Conservation (phyloP, 2,329 filamentous ascomycete species). For the Ceratocystis ficicola region DNA sequence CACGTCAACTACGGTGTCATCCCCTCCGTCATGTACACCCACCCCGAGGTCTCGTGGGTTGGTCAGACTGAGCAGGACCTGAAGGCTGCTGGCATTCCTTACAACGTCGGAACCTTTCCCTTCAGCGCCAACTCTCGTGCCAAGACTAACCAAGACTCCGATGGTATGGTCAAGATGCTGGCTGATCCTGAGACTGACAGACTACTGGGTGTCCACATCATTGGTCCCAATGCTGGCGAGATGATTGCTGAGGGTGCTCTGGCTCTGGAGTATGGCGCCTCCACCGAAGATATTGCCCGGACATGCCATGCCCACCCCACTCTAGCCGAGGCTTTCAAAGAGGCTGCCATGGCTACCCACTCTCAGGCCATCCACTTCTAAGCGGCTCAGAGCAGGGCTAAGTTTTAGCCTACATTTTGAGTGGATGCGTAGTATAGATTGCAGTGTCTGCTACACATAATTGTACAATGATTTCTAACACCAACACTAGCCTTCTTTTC, state of each 20-base stretch:
- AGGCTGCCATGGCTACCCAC: conserved; percentile 97
- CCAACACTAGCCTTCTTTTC: not conserved
- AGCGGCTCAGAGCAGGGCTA: conserved; percentile 18
- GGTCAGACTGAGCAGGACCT: conserved; percentile 95
- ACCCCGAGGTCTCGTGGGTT: conserved; percentile 97
- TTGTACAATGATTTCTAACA: conserved; percentile 22
- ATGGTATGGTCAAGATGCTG: conserved; percentile 94
- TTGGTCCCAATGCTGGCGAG: conserved; percentile 90
- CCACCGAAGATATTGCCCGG: conserved; percentile 83
- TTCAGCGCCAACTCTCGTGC: conserved; percentile 97
- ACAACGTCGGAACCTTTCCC: conserved; percentile 87
- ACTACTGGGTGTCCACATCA: conserved; percentile 89
- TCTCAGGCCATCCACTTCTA: conserved; percentile 94
- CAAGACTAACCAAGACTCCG: conserved; percentile 95
- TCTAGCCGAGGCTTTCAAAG: conserved; percentile 95
- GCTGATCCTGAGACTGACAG: conserved; percentile 93
- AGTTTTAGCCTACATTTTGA: not conserved
- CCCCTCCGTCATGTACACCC: conserved; percentile 98
- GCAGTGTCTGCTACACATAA: conserved; percentile 18
- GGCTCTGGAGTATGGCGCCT: conserved; percentile 91
- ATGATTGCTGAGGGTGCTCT: conserved; percentile 98
- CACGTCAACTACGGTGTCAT: conserved; percentile 99
- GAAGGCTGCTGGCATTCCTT: conserved; percentile 79
- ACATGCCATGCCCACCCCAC: conserved; percentile 97
- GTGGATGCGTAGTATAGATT: conserved; percentile 16